phyloP scores from a whole-genome alignment of 495 filamentous ascomycete genomes.

The Talaromyces thailandensis region DNA sequence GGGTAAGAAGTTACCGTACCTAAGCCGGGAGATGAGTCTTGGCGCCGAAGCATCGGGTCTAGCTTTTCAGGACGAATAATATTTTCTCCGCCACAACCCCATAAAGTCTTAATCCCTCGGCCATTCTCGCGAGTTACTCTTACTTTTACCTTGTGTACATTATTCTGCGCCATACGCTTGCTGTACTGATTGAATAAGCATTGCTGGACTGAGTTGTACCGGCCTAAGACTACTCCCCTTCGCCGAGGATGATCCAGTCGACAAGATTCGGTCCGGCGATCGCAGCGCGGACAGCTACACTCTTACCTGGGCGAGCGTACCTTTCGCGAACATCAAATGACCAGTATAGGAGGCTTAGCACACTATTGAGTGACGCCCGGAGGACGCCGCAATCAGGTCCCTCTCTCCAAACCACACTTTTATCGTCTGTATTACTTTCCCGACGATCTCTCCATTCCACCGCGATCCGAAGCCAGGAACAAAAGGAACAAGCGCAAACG shows the following conservation, averaged over 20 bases:
- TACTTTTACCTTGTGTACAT: neutral
- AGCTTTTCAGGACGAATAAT: conserved; percentile 5
- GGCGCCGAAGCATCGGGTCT: conserved; percentile 1
- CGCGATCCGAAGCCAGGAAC: conserved; percentile 23
- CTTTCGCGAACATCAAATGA: conserved; percentile 4
- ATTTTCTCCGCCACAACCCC: conserved; percentile 7
- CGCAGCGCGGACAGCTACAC: conserved; percentile 32
- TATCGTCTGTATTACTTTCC: neutral
- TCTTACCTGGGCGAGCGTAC: conserved; percentile 9
- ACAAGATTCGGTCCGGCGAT: conserved; percentile 25
- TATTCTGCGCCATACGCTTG: neutral
- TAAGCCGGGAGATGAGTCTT: conserved; percentile 3
- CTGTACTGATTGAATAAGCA: neutral
- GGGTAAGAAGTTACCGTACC: neutral
- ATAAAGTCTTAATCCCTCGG: neutral
- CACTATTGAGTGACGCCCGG: conserved; percentile 1
- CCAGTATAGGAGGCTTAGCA: conserved; percentile 1
- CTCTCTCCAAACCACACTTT: neutral
- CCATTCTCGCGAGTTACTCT: neutral
- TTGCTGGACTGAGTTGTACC: neutral
- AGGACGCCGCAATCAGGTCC: neutral
- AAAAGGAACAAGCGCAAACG: conserved; percentile 32
- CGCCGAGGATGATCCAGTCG: conserved; percentile 34
- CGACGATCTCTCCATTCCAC: conserved; percentile 31
- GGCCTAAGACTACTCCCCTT: neutral